Base-by-base conservation (phyloP, 2,329 filamentous ascomycete genomes). In the Cytospora schulzeri region DNA sequence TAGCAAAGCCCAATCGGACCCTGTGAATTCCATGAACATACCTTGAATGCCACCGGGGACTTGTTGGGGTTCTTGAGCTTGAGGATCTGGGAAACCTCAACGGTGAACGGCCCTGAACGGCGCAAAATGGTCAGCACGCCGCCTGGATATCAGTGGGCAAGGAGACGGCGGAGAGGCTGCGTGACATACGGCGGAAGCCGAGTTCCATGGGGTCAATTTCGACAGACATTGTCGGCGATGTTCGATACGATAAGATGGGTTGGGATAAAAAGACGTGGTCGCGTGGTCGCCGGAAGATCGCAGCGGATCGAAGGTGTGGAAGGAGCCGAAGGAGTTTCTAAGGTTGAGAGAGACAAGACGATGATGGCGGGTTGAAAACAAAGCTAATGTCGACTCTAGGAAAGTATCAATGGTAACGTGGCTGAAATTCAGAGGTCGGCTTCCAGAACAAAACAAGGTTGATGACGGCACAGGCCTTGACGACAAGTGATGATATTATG, bases 201-300 rank as follows among this genome's bases (percentile, higher is more conserved):
- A 99, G 88, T 85, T 98, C 95, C 71, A 86, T 79, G 66, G 94
- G 95, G 73, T 95, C 89, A 76, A 99, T 91, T 73, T 97, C 91
- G 81, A 99, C 90, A 72, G 94, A 96, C 95, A 98, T 98, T 80
- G 74, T 85, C n/a, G 79, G 71, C 57, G 53, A 55, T 59, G 59
- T 56, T 64, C 51, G 38, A n/a, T 38, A 54, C 5, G 38, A 33
- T 28, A 55, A 63, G 59, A 50, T 35, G 33, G 33, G 7, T 11
- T 3, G 33, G 57, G 48, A 55, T 59, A 50, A 58, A n/a, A 57
- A 11, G 66, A 62, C 45, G 68, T 12, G 31, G 52, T 62, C 60
- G 41, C 55, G 62, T 59, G 58, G 51, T 45, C 35, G 54, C 59
- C 35, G 41, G 24, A 56, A 29, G 55, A 48, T 56, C 22, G 50